Evolutionary conservation across 176 grass and related monocot genomes (phyloP).

Genomic region (Cenchrus fungigraminus): DNA sequence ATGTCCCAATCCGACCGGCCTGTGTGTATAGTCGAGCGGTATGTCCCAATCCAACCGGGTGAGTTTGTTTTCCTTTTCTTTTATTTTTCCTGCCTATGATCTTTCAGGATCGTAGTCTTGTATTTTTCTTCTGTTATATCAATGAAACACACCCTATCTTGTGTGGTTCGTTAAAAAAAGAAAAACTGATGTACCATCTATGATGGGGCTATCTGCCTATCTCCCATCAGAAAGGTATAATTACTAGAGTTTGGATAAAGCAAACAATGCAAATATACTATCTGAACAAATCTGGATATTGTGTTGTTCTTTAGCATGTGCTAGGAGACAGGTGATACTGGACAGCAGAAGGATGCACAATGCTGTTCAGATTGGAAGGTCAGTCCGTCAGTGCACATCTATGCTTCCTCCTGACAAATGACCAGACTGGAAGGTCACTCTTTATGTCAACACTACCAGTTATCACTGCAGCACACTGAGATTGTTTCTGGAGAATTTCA

Average conservation of each 20-base stretch:
- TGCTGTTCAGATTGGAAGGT: conserved; percentile 27
- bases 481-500: not conserved
- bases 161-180: no score
- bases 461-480: not conserved
- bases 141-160: no score
- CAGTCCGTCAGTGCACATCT: conserved; percentile 5
- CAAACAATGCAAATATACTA: not conserved
- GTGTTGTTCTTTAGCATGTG: not conserved
- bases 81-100: no score
- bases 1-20: no score
- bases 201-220: not conserved
- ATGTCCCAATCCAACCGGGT: no score
- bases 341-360: conserved; percentile 24
- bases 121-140: no score
- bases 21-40: no score
- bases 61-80: no score
- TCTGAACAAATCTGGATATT: not conserved
- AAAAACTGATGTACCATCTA: no score
- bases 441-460: conserved; percentile 28
- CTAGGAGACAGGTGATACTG: conserved; percentile 52
- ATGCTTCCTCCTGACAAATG: conserved; percentile 47
- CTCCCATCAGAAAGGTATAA: not conserved
- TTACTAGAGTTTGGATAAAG: not conserved
- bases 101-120: no score
- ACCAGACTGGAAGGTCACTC: conserved; percentile 23